These are phyloP conservation scores for Gentiana dahurica DNA, from an alignment of 257 asterid species.

Conservation along the genomic window DNA sequence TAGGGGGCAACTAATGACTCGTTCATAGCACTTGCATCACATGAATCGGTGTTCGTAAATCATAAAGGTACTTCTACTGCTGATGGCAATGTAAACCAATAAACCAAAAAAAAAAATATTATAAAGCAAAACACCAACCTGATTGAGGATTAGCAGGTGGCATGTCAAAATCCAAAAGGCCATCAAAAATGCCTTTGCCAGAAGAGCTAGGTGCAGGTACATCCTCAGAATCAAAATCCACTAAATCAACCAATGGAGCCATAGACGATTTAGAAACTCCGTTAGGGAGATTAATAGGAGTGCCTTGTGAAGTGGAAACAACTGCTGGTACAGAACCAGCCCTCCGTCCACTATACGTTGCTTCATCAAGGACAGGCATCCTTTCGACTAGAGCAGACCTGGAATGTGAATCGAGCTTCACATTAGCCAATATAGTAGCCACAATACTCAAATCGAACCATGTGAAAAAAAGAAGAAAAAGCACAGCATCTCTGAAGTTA, in stretches of 20 bases:
- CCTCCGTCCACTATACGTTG: conserved; percentile 73
- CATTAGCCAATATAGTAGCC: neutral
- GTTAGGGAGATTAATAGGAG: conserved; percentile 64
- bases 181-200: conserved; percentile 67
- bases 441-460: neutral
- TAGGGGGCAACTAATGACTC: no score
- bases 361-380: conserved; percentile 96
- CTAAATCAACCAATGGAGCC: conserved; percentile 78
- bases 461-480: neutral
- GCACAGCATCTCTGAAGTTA: neutral
- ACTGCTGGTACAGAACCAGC: conserved; percentile 66
- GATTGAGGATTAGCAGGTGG: conserved; percentile 37
- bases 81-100: conserved; percentile 4
- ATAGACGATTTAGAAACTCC: conserved; percentile 60
- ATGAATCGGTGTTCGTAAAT: neutral
- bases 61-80: neutral
- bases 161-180: conserved; percentile 80
- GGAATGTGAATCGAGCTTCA: conserved; percentile 17
- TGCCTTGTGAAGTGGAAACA: conserved; percentile 70
- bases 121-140: conserved; percentile 28
- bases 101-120: neutral
- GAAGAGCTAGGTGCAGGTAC: conserved; percentile 56
- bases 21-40: no score
- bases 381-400: conserved; percentile 87
- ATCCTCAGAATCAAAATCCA: conserved; percentile 78